These are phyloP conservation scores for Ganoderma multipileum DNA, from an alignment of 1,284 basidiomycete species.

Conservation along the genomic window DNA sequence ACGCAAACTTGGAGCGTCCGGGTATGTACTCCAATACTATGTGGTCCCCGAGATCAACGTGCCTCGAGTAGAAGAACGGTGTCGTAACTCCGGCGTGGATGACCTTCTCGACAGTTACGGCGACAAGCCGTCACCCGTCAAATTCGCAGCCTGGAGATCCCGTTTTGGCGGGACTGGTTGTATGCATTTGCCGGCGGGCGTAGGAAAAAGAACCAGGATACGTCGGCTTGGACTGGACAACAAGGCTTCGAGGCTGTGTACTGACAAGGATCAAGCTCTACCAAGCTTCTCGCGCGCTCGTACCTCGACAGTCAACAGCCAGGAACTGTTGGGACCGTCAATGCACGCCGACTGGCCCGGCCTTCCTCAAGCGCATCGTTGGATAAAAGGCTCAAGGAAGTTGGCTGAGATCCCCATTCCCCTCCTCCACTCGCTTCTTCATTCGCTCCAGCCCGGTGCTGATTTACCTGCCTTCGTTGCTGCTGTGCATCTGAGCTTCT, in stretches of 20 bases:
- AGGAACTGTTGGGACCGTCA: neutral
- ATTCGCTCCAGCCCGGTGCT: constrained; percentile 10
- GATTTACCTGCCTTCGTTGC: constrained; percentile 2
- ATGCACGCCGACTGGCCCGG: neutral
- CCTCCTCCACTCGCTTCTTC: neutral
- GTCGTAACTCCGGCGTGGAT: neutral
- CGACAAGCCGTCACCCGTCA: neutral
- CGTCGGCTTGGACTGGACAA: neutral
- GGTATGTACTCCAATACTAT: neutral
- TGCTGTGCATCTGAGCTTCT: neutral
- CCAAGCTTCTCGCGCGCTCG: neutral
- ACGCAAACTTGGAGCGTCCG: neutral
- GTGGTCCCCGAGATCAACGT: neutral
- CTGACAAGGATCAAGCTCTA: neutral
- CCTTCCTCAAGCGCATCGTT: neutral
- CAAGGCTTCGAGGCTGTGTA: neutral
- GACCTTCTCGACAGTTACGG: neutral
- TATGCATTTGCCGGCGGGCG: neutral
- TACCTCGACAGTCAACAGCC: neutral
- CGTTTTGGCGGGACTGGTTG: neutral
- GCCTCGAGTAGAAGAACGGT: neutral
- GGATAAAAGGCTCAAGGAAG: neutral
- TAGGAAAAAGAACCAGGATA: constrained; percentile 2
- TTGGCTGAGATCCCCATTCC: neutral
- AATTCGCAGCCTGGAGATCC: neutral